Percentiles rank a stretch among this genome's conserved stretches.
Evolutionary conservation across 2,329 filamentous ascomycete species (phyloP).

Genomic region (Aureobasidium lini): DNA sequence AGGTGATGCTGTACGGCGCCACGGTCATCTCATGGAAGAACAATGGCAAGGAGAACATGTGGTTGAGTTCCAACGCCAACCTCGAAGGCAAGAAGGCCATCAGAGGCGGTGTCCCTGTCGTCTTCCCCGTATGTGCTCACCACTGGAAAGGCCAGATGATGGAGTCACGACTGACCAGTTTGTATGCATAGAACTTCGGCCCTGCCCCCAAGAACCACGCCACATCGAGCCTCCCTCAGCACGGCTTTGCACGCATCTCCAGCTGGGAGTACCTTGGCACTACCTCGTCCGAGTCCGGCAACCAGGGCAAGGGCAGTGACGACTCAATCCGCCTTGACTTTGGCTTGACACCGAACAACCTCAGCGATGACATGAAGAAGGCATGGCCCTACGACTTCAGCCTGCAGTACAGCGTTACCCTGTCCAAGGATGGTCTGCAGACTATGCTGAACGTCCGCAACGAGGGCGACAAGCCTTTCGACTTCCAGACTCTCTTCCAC

Average conservation of each 20-base stretch:
- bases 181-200: slow-evolving; percentile 64
- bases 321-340: slow-evolving; percentile 90
- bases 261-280: slow-evolving; percentile 93
- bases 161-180: not conserved
- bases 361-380: slow-evolving; percentile 60
- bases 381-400: slow-evolving; percentile 85
- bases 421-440: slow-evolving; percentile 65
- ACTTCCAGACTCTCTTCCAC: slow-evolving; percentile 87
- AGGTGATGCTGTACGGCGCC: slow-evolving; percentile 82
- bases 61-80: slow-evolving; percentile 69
- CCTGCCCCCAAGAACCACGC: slow-evolving; percentile 67
- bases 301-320: slow-evolving; percentile 41
- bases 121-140: slow-evolving; percentile 68
- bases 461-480: slow-evolving; percentile 72
- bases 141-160: not conserved
- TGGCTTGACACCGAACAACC: slow-evolving; percentile 67
- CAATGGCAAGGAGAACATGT: slow-evolving; percentile 71
- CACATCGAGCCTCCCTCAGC: slow-evolving; percentile 77
- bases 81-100: slow-evolving; percentile 86
- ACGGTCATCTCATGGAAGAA: slow-evolving; percentile 93
- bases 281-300: slow-evolving; percentile 57
- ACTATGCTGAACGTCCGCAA: slow-evolving; percentile 86
- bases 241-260: slow-evolving; percentile 86
- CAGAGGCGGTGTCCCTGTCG: slow-evolving; percentile 81
- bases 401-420: slow-evolving; percentile 85